These are phyloP conservation scores for Biancaea sappan DNA, from an alignment of 306 rosid species.

Conservation along the genomic window DNA sequence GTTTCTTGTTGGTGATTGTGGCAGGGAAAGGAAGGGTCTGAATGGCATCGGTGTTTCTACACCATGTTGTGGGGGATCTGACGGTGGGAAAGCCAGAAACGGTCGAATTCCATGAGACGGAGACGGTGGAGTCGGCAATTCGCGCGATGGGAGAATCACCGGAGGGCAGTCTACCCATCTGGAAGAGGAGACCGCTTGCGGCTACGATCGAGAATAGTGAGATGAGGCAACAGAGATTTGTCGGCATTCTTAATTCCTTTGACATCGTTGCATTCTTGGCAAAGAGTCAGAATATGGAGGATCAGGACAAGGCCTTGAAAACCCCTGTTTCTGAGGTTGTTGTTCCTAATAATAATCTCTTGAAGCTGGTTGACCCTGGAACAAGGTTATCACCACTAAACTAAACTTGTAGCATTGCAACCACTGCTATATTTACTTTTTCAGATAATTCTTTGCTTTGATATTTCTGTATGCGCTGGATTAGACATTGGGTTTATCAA, in stretches of 20 bases:
- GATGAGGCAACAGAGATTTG: conserved; percentile 86
- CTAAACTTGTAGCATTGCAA: neutral
- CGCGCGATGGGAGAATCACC: conserved; percentile 81
- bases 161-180: conserved; percentile 80
- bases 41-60: conserved; percentile 95
- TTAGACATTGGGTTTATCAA: neutral
- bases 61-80: conserved; percentile 96
- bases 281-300: conserved; percentile 64
- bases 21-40: conserved; percentile 17
- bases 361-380: conserved; percentile 91
- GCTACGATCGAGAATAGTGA: conserved; percentile 70
- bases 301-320: conserved; percentile 81
- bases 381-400: conserved; percentile 41
- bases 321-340: conserved; percentile 75
- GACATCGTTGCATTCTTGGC: conserved; percentile 92
- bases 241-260: conserved; percentile 84
- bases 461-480: neutral
- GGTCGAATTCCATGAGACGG: conserved; percentile 80
- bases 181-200: conserved; percentile 69
- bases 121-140: conserved; percentile 82
- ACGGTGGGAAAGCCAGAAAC: conserved; percentile 98
- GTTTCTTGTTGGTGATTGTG: conserved; percentile 5
- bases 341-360: conserved; percentile 54
- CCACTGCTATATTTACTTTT: neutral
- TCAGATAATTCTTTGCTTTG: neutral